Base-by-base conservation (phyloP, 441 rosid species). In the Lepidium campestre region DNA sequence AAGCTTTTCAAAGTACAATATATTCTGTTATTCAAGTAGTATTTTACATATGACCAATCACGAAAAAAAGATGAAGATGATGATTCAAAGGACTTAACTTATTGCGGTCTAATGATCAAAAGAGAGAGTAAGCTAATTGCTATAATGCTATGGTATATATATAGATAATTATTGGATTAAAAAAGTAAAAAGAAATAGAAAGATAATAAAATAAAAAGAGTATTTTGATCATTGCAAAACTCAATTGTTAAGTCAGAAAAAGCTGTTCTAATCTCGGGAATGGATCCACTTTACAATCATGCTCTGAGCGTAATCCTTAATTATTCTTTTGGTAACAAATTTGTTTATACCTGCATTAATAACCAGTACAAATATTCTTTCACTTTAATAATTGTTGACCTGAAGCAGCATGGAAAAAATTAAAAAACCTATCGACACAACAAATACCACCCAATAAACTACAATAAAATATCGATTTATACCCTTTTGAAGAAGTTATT, bases 281-380 rank as follows among this genome's bases (percentile, higher is more conserved):
- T 65, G 62, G 25, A 42, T 12, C 45, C 14, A 22, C 18, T 65
- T 72, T 48, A 57, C 71, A 58, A 72, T 65, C 54, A 57, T 71
- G 75, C 48, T 54, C 62, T 53, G 62, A 61, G 47, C 48, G 40
- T 70, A 44, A 70, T 62, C 64, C 53, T 39, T 27, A 11, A 48
- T 34, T 36, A 35, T 1, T 10, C 13, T 44, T 37, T 45, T 53
- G 62, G 20, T 60, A 12, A 47, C 41, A 9, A 67, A n/a, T 14
- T 20, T 42, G 22, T 32, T n/a, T 14, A 23, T 18, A 48, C 13
- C 12, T 48, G 52, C 40, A 13, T 58, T 31, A 42, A 17, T 15
- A 45, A 47, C 22, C 65, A 46, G 65, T 36, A 46, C 57, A 57
- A 12, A 36, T 36, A 47, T 46, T 45, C 14, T 20, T 57, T 36